Conservation (phyloP, 2,329 filamentous ascomycete species). For the Claviceps paspali region DNA sequence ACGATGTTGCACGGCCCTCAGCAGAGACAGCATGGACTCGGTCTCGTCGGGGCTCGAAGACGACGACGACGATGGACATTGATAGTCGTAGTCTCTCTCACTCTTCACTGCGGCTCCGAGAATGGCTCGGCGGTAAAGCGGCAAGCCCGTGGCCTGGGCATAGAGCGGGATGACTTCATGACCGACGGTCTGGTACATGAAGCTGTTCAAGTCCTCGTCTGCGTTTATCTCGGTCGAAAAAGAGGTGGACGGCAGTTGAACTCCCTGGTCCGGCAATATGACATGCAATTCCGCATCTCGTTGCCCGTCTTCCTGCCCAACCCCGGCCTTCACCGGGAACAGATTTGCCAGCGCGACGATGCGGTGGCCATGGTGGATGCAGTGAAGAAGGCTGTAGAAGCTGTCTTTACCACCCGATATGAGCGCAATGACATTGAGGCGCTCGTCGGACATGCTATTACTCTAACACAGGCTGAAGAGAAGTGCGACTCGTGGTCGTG, state of each 20-base stretch:
- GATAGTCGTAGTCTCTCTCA: slow-evolving; percentile 49
- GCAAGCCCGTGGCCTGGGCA: slow-evolving; percentile 59
- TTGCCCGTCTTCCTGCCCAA: background rate
- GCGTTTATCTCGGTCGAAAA: too few species aligned
- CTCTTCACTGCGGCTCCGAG: slow-evolving; percentile 54
- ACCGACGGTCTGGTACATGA: slow-evolving; percentile 99
- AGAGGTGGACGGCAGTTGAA: too few species aligned
- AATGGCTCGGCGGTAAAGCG: slow-evolving; percentile 71
- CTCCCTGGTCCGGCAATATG: slow-evolving; percentile 10
- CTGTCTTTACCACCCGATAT: slow-evolving; percentile 97
- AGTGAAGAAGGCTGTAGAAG: slow-evolving; percentile 85
- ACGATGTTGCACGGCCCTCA: slow-evolving; percentile 46
- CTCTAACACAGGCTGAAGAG: too few species aligned
- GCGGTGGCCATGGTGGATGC: slow-evolving; percentile 67
- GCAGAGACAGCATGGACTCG: slow-evolving; percentile 66
- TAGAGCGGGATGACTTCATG: slow-evolving; percentile 80
- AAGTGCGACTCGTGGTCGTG: background rate
- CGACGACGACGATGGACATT: slow-evolving; percentile 5
- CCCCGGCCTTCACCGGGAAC: slow-evolving; percentile 29
- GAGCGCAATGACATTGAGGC: slow-evolving; percentile 70
- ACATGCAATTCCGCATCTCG: slow-evolving; percentile 3
- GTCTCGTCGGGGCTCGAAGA: slow-evolving; percentile 54
- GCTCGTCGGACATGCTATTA: slow-evolving; percentile 24
- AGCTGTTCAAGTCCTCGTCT: slow-evolving; percentile 67
- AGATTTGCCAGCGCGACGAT: slow-evolving; percentile 84